Evolutionary conservation across 305 asterid genomes (phyloP).

Genomic region (Ajuga reptans): DNA sequence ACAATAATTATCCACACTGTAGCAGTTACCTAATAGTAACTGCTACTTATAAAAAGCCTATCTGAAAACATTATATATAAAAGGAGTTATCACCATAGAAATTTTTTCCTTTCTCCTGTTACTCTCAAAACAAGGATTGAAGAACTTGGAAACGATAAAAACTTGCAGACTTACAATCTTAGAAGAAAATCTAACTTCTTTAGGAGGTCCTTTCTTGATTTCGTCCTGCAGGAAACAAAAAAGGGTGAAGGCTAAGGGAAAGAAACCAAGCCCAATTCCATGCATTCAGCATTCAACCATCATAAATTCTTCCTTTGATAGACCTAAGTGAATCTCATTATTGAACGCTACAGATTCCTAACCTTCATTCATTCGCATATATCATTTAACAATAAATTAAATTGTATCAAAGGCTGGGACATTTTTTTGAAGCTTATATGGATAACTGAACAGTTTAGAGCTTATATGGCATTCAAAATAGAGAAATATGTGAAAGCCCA

Average conservation of each 20-base stretch:
- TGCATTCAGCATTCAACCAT: background rate
- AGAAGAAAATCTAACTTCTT: conserved; percentile 64
- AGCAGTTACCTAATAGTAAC: background rate
- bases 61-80: background rate
- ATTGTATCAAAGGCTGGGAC: background rate
- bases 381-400: background rate
- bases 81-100: conserved; percentile 1
- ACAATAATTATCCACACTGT: background rate
- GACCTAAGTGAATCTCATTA: conserved; percentile 1
- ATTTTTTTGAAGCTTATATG: background rate
- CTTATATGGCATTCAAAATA: background rate
- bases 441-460: background rate
- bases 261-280: conserved; percentile 2
- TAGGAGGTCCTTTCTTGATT: conserved; percentile 45
- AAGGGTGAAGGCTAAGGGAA: background rate
- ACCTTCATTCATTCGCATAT: background rate
- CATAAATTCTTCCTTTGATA: background rate
- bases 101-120: background rate
- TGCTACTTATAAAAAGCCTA: background rate
- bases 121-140: conserved; percentile 2
- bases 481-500: background rate
- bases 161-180: conserved; percentile 62
- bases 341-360: background rate
- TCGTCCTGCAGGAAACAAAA: conserved; percentile 36
- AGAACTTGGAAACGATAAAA: conserved; percentile 16